Percentiles rank a stretch among this genome's conserved stretches.
These are phyloP conservation scores for Sclerotinia minor DNA, from an alignment of 2,329 filamentous ascomycete species.

Conservation along the genomic window DNA sequence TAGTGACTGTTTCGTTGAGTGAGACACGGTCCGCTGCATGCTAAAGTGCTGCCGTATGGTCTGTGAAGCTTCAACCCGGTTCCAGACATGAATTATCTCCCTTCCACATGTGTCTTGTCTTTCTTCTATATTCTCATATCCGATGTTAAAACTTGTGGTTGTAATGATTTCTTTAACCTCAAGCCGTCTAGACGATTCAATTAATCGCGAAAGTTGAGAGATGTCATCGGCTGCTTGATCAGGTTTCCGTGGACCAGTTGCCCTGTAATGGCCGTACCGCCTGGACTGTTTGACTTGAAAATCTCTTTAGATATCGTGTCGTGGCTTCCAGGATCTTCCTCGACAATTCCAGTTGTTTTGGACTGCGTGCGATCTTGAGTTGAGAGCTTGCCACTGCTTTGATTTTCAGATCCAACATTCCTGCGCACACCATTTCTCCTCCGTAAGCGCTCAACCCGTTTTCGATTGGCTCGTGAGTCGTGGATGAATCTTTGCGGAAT, in stretches of 20 bases:
- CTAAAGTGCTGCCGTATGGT: background rate
- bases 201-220: background rate
- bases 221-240: background rate
- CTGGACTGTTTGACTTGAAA: background rate
- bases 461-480: background rate
- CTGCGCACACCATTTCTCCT: background rate
- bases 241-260: background rate
- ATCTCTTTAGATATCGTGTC: background rate
- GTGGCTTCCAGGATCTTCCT: background rate
- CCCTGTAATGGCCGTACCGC: too few species aligned
- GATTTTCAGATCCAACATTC: background rate
- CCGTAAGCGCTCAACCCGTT: background rate
- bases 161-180: background rate
- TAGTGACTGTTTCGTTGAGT: background rate
- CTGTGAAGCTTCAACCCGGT: background rate
- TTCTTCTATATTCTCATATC: background rate
- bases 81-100: background rate
- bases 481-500: background rate
- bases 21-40: background rate
- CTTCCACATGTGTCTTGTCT: background rate
- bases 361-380: too few species aligned
- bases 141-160: background rate
- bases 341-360: background rate
- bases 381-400: too few species aligned
- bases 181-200: background rate